Evolutionary conservation across 805 yeast species (phyloP).

Genomic region (Nakazawaea peltata): DNA sequence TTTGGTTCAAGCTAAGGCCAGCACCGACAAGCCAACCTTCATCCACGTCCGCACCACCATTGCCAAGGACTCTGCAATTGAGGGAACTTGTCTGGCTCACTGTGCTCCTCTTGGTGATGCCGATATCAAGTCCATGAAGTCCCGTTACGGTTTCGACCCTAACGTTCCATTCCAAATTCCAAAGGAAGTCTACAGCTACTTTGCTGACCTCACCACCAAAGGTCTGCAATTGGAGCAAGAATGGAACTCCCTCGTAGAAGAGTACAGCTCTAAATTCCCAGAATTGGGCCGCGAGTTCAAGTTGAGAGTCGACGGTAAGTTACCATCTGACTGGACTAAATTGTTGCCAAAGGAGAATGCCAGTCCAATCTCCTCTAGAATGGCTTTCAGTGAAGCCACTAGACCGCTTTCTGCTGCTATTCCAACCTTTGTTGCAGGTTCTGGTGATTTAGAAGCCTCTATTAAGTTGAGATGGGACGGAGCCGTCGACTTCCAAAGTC

Average conservation of each 20-base stretch:
- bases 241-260: constrained; percentile 18
- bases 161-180: constrained; percentile 17
- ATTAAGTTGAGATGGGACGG: constrained; percentile 23
- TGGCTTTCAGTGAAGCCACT: constrained; percentile 22
- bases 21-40: constrained; percentile 25
- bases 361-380: constrained; percentile 19
- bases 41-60: constrained; percentile 26
- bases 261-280: constrained; percentile 19
- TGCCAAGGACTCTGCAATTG: constrained; percentile 24
- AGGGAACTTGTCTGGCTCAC: constrained; percentile 25
- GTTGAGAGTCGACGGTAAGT: constrained; percentile 19
- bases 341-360: constrained; percentile 16
- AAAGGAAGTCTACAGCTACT: constrained; percentile 21
- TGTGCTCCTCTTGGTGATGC: constrained; percentile 26
- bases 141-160: constrained; percentile 16
- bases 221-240: constrained; percentile 17
- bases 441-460: constrained; percentile 28
- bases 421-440: constrained; percentile 23
- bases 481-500: constrained; percentile 23
- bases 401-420: constrained; percentile 10
- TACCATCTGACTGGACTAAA: constrained; percentile 20
- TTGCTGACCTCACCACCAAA: constrained; percentile 15
- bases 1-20: constrained; percentile 22
- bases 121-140: constrained; percentile 14
- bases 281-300: constrained; percentile 19